Evolutionary conservation across 176 grass and related monocot species (phyloP).

Genomic region (Chloris gayana): DNA sequence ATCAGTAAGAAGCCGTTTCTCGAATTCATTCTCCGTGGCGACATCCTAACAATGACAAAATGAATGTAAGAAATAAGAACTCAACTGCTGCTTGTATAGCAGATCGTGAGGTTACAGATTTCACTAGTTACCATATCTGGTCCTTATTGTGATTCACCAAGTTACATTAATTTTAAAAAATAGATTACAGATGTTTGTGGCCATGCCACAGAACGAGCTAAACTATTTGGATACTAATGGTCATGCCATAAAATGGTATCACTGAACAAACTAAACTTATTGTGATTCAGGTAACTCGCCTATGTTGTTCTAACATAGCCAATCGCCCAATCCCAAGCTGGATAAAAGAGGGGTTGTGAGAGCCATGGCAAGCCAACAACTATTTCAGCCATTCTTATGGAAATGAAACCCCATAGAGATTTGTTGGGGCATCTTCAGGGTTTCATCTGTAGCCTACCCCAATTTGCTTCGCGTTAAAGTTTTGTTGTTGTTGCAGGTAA

Average conservation of each 20-base stretch:
- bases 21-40: conserved; percentile 86
- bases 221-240: neutral
- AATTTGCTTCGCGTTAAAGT: too few relatives aligned
- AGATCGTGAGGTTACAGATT: neutral
- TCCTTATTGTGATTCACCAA: neutral
- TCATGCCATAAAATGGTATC: neutral
- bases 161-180: neutral
- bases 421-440: too few relatives aligned
- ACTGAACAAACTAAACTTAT: neutral
- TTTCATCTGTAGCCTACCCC: too few relatives aligned
- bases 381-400: too few relatives aligned
- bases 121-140: neutral
- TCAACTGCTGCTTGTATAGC: neutral
- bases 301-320: too few relatives aligned
- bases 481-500: too few relatives aligned
- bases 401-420: too few relatives aligned
- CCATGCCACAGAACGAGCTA: neutral
- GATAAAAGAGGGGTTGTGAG: too few relatives aligned
- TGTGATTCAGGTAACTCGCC: too few relatives aligned
- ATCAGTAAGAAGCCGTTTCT: conserved; percentile 91
- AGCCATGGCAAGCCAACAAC: too few relatives aligned
- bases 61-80: conserved; percentile 14
- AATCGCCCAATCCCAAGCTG: too few relatives aligned
- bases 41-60: conserved; percentile 72
- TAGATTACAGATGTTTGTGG: neutral